Base-by-base conservation (phyloP, 352 stramenopile species). In the Pythium rhizo-oryzae region DNA sequence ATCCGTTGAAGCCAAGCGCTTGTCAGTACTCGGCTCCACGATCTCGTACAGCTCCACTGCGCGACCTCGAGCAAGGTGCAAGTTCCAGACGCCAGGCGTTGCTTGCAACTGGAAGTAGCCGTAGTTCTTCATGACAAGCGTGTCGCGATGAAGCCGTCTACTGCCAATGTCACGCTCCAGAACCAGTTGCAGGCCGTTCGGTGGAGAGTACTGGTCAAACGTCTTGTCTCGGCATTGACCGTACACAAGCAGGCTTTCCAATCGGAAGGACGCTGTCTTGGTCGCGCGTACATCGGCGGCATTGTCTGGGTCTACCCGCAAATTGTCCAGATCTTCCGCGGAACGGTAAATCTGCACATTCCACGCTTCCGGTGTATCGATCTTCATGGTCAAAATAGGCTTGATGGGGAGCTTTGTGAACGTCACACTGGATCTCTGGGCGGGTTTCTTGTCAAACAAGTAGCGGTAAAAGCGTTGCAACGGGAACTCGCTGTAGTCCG, bases 41-140 rank as follows among this genome's bases (percentile, higher is more conserved):
- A 96, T 91, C 39, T 96, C 74, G 46, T 92, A 96, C 24, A 95
- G 33, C 18, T 94, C 79, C n/a, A 80, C 70, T 0, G 87, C 83
- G 53, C 87, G 79, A 0, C 93, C 94, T 30, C 77, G 73, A 15
- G 92, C 92, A 23, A 99, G 87, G n/a, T 87, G 75, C 23, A 99
- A 73, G 44, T 92, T 80, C 89, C 91, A 99, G 15, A 99, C 86
- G 24, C 97, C 97, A 28, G 97, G 97, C 1, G 97, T 97, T 0
- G 97, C 97, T 63, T 99, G 93, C 15, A 99, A 82, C 73, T 99
- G 98, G 80, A 98, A 99, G 85, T 99, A 99, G 16, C 98, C 98
- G 33, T 98, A 77, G 77, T 99, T 99, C 69, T 99, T 98, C 98
- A 99, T 99, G 19, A 99, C 98, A 5, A 99, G 70, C 16, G 98